Evolutionary conservation across 1,139 yeast genomes (phyloP), one percentile per base, ranked within the genome.

Genomic region (Kazachstania sp.): DNA sequence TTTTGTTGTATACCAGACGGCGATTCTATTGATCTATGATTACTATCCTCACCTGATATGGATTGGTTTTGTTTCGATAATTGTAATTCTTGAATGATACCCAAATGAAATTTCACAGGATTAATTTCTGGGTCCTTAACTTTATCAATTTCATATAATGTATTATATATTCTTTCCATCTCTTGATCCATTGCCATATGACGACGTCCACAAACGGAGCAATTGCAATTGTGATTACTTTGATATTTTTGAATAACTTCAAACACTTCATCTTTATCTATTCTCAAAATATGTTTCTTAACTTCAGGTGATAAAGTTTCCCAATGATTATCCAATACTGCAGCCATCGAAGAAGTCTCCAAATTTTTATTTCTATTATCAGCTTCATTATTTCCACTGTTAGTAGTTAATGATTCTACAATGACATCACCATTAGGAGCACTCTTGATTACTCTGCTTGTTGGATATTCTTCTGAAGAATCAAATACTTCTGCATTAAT

Each of bases 171-270:
- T 47, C 79, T 78, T 57, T 84, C 90, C 59, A 90, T 74, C 60
- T 86, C 95, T 54, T 81, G 82, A 59, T 86, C 94, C 55, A 87
- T 78, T 30, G 88, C 79, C 51, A 73, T 70, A 54, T 82, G 79
- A 55, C 85, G 80, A 45, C 87, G 75, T 1, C 94, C 95, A 67
- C 97, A 90, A 30, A 81, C 81, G 4, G 81, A 71, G 63, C 97
- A 90, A 48, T 80, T 75, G 63, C 97, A 88, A 48, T 59, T 56
- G 63, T 65, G 56, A 65, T 71, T 55, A 69, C 68, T 57, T 73
- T 63, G 82, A 58, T 79, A 81, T 46, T 75, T 77, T 52, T 76
- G 77, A 66, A 86, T 78, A 48, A 79, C 73, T 49, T 75, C 77
- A 66, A 84, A 71, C 1, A 86, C 83, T 35, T 86, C 81, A 45